These are phyloP conservation scores for Hansfordia pulvinata DNA, from an alignment of 2,329 filamentous ascomycete genomes.

Conservation along the genomic window DNA sequence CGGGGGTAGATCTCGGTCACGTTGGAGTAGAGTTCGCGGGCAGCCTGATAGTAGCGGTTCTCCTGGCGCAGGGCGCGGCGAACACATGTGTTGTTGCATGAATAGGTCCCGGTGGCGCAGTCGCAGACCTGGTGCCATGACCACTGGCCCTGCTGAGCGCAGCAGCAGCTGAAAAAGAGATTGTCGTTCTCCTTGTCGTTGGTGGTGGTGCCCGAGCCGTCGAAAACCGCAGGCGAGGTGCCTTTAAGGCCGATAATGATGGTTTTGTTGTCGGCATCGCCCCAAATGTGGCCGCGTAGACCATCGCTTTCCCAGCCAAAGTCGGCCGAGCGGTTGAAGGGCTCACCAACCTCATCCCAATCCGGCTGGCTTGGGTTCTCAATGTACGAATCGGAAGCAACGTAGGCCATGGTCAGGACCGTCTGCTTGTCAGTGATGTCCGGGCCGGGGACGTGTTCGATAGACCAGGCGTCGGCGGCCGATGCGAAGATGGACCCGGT, in stretches of 20 bases:
- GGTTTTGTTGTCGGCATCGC: slow-evolving; percentile 73
- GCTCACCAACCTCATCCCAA: slow-evolving; percentile 69
- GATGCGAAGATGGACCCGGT: slow-evolving; percentile 55
- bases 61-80: slow-evolving; percentile 61
- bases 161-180: slow-evolving; percentile 95
- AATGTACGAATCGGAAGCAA: slow-evolving; percentile 85
- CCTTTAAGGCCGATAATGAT: slow-evolving; percentile 89
- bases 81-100: slow-evolving; percentile 87
- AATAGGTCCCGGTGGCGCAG: slow-evolving; percentile 75
- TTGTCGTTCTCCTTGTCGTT: slow-evolving; percentile 99
- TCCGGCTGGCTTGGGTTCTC: slow-evolving; percentile 55
- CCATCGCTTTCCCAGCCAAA: slow-evolving; percentile 92
- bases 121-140: slow-evolving; percentile 89
- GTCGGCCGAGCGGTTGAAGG: slow-evolving; percentile 74
- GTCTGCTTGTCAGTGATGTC: slow-evolving; percentile 79
- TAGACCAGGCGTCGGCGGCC: slow-evolving; percentile 64
- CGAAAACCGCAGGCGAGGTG: slow-evolving; percentile 79
- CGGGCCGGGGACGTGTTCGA: slow-evolving; percentile 66
- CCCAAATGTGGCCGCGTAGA: slow-evolving; percentile 82
- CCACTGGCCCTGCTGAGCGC: slow-evolving; percentile 81
- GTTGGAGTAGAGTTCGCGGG: slow-evolving; percentile 81
- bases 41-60: slow-evolving; percentile 83
- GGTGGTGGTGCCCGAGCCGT: slow-evolving; percentile 91
- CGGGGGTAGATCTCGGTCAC: slow-evolving; percentile 79
- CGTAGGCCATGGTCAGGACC: slow-evolving; percentile 70